Base-by-base conservation (phyloP, 495 filamentous ascomycete genomes). In the Xylaria telfairii region DNA sequence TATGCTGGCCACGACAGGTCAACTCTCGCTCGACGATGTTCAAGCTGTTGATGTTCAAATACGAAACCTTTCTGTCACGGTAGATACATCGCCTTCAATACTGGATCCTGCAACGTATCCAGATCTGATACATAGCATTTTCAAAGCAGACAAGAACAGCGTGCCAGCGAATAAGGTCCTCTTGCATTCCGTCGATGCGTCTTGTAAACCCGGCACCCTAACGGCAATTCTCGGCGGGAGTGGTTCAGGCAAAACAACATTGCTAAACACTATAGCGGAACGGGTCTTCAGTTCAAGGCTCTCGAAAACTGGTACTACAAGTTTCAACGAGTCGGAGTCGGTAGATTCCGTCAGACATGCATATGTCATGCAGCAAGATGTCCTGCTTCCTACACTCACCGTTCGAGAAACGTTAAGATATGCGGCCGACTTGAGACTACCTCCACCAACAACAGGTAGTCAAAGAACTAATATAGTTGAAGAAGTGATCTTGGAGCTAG, bases 341-440 rank as follows among this genome's bases (percentile, higher is more conserved):
- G 65, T 90, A 13, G 81, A 88, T 34, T 59, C 56, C n/a, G 9
- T 37, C 19, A 37, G 56, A 12, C 89, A 89, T 71, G 89, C 91
- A 69, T 93, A 92, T 78, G 89, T 93, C 19, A 92, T 92, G 89
- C 92, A 93, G 74, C 89, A 93, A 63, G 92, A 94, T 77, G 83
- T 92, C 51, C 80, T 93, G 5, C 81, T 93, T 1, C 89, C 91
- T 0, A 89, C 89, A 0, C 77, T 94, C 42, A 93, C 92, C 1
- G 91, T 94, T 26, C 83, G 90, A 15, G 92, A 94, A 74, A 93
- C 92, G 0, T 79, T 94, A 51, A 84, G 78, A 39, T 93, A 93
- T 72, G 87, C 92, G 21, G 92, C 92, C 1, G 88, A 92, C 70
- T 83, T 94, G 32, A 86, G 91, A 28, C 82, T 93, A 4, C 89